Conservation (phyloP, 106 monocot species). For the Ottelia alismoides region DNA sequence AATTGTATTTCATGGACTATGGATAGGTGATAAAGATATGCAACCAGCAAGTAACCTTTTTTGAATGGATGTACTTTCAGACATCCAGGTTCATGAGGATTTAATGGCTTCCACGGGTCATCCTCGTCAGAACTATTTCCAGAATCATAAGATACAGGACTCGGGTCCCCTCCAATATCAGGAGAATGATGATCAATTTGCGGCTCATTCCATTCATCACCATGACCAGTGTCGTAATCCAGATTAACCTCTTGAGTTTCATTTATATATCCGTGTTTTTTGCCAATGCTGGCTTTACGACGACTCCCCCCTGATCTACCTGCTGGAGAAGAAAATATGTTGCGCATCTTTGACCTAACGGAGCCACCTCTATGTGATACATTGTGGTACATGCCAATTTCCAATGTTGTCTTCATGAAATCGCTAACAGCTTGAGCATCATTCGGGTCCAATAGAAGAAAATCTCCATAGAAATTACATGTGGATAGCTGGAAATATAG, state of each 20-base stretch:
- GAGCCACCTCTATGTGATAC: conserved; percentile 20
- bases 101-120: conserved; percentile 90
- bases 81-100: conserved; percentile 90
- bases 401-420: conserved; percentile 34
- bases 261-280: conserved; percentile 22
- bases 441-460: conserved; percentile 84
- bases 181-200: conserved; percentile 13
- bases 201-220: conserved; percentile 17
- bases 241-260: conserved; percentile 14
- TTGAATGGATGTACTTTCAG: conserved; percentile 66
- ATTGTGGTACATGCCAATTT: conserved; percentile 20
- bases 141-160: conserved; percentile 22
- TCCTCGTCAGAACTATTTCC: conserved; percentile 38
- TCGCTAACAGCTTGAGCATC: conserved; percentile 57
- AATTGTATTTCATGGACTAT: no score
- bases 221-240: conserved; percentile 10
- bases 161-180: conserved; percentile 23
- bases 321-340: conserved; percentile 32
- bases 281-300: conserved; percentile 25
- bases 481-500: conserved; percentile 65
- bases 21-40: no score
- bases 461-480: conserved; percentile 77
- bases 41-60: conserved; percentile 31
- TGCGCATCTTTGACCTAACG: conserved; percentile 26
- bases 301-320: conserved; percentile 32